Evolutionary conservation across 2,329 filamentous ascomycete species (phyloP).

Genomic region (Aspergillus melleus): DNA sequence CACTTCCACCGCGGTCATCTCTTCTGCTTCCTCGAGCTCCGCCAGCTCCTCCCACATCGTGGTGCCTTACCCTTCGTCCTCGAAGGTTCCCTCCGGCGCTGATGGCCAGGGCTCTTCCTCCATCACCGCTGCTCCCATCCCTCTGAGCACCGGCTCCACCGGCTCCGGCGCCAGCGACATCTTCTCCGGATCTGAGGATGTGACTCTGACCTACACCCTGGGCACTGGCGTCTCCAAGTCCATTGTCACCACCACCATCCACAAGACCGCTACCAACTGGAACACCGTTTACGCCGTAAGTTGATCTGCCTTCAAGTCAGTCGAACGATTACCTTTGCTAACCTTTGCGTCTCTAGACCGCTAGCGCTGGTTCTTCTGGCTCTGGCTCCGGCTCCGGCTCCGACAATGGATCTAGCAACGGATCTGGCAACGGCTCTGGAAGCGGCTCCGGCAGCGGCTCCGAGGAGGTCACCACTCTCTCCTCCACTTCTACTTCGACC

Average conservation of each 20-base stretch:
- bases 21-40: no score
- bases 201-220: slow-evolving; percentile 43
- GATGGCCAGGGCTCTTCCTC: slow-evolving; percentile 5
- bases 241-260: slow-evolving; percentile 41
- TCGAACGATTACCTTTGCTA: background rate
- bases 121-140: slow-evolving; percentile 15
- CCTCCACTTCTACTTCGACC: slow-evolving; percentile 32
- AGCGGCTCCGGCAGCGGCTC: background rate
- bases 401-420: background rate
- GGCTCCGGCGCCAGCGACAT: slow-evolving; percentile 8
- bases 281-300: slow-evolving; percentile 30
- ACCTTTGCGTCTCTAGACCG: background rate
- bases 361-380: background rate
- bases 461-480: slow-evolving; percentile 29
- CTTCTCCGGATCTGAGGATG: slow-evolving; percentile 22
- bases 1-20: background rate
- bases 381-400: background rate
- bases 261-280: slow-evolving; percentile 30
- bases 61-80: background rate
- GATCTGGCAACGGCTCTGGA: background rate
- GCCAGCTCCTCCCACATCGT: background rate
- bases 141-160: slow-evolving; percentile 24
- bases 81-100: slow-evolving; percentile 3
- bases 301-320: background rate
- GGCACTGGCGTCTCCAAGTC: slow-evolving; percentile 35